phyloP scores from a whole-genome alignment of 805 yeast species.

The Candida maris region DNA sequence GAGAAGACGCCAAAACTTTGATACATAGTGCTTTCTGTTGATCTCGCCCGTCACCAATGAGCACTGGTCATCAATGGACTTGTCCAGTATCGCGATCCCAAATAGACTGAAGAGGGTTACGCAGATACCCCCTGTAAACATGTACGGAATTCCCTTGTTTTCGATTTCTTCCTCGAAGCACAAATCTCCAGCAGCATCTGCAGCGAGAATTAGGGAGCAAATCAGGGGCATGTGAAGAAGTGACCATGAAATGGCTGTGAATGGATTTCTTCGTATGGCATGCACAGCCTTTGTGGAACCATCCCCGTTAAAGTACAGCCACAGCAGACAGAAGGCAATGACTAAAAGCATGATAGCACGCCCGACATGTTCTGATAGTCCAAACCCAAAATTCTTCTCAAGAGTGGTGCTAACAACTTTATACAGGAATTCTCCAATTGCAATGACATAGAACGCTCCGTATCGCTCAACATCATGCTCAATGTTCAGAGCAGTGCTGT shows the following conservation, averaged over 20 bases:
- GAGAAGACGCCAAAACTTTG: constrained; percentile 16
- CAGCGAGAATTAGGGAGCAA: constrained; percentile 50
- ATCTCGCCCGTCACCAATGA: constrained; percentile 25
- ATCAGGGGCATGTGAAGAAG: constrained; percentile 49
- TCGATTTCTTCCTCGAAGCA: constrained; percentile 31
- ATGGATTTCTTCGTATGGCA: constrained; percentile 47
- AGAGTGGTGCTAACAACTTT: constrained; percentile 42
- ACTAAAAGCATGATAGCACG: constrained; percentile 47
- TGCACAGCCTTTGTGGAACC: constrained; percentile 48
- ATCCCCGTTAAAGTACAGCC: constrained; percentile 55
- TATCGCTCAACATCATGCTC: constrained; percentile 65
- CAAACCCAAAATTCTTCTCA: constrained; percentile 42
- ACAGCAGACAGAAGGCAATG: constrained; percentile 46
- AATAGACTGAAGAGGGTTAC: constrained; percentile 39
- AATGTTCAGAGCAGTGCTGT: constrained; percentile 58
- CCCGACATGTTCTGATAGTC: constrained; percentile 41
- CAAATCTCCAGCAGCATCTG: constrained; percentile 56
- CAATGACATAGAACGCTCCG: constrained; percentile 57
- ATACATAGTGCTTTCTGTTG: constrained; percentile 36
- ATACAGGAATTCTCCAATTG: constrained; percentile 61
- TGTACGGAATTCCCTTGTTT: constrained; percentile 42
- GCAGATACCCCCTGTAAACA: constrained; percentile 51
- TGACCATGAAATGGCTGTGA: constrained; percentile 44
- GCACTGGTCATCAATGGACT: constrained; percentile 35
- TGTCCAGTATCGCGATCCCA: constrained; percentile 42